phyloP scores from a whole-genome alignment of 352 stramenopile species.

The Halophytophthora polymorphica region DNA sequence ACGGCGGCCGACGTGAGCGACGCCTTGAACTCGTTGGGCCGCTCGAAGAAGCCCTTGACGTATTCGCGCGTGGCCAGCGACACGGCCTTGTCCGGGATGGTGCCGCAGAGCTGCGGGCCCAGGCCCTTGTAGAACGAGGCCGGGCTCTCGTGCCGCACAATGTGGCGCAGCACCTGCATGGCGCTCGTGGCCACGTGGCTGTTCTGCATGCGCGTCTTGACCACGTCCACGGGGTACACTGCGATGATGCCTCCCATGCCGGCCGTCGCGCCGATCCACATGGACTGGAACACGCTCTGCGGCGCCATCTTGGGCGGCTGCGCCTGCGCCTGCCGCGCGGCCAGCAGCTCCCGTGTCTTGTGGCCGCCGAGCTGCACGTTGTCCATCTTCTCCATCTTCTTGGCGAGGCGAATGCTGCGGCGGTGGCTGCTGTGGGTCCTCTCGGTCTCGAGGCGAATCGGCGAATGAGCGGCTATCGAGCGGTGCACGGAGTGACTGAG shows the following conservation, averaged over 20 bases:
- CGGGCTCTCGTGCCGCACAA: slow-evolving; percentile 59
- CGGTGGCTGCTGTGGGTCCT: not conserved
- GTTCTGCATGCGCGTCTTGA: slow-evolving; percentile 87
- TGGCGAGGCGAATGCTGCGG: not conserved
- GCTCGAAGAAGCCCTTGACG: slow-evolving; percentile 71
- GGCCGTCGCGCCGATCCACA: slow-evolving; percentile 77
- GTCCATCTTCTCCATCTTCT: slow-evolving; percentile 35
- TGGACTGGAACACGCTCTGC: slow-evolving; percentile 68
- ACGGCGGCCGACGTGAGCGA: slow-evolving; percentile 65
- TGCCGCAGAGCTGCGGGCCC: slow-evolving; percentile 65
- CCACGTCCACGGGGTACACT: slow-evolving; percentile 79
- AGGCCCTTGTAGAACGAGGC: slow-evolving; percentile 80
- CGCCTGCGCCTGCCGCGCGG: not conserved
- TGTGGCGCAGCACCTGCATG: slow-evolving; percentile 50
- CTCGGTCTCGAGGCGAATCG: not conserved
- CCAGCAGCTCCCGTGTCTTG: slow-evolving; percentile 35
- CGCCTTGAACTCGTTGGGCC: slow-evolving; percentile 69
- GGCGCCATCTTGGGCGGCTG: slow-evolving; percentile 18
- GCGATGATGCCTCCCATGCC: slow-evolving; percentile 80
- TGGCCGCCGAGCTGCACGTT: slow-evolving; percentile 20
- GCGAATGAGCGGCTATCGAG: too few relatives aligned
- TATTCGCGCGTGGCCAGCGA: slow-evolving; percentile 77
- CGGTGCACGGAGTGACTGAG: too few relatives aligned
- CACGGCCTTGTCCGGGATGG: slow-evolving; percentile 78
- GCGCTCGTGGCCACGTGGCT: slow-evolving; percentile 53